Evolutionary conservation across 331 rosid species (phyloP).

Genomic region (Malus hybrid): DNA sequence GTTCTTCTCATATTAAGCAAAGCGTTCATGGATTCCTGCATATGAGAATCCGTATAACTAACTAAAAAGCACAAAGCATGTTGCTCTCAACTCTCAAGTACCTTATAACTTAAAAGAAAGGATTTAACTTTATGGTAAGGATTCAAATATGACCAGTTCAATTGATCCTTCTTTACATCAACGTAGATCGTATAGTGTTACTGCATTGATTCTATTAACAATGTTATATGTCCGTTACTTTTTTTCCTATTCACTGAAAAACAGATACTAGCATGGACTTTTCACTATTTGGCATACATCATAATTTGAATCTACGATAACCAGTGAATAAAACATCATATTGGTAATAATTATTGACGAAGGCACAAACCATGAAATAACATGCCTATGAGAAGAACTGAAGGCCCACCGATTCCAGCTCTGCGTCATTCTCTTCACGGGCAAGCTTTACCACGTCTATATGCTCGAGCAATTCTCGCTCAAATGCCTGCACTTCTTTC

Average conservation of each 20-base stretch:
- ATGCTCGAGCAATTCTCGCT: conserved; percentile 77
- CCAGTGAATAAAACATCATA: not conserved
- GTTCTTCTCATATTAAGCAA: conserved; percentile 67
- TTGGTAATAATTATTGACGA: not conserved
- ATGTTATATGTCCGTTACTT: not conserved
- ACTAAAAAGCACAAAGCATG: conserved; percentile 5
- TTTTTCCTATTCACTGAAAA: not conserved
- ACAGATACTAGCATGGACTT: not conserved
- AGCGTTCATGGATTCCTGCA: conserved; percentile 72
- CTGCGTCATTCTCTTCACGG: conserved; percentile 66
- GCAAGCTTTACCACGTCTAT: conserved; percentile 90
- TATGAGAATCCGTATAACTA: conserved; percentile 19
- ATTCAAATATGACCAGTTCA: not conserved
- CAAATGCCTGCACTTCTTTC: conserved; percentile 81
- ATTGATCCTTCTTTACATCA: not conserved
- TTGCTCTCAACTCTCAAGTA: not conserved
- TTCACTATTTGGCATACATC: not conserved
- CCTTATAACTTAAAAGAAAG: conserved; percentile 1
- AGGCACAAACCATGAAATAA: conserved; percentile 23
- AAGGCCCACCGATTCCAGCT: conserved; percentile 95
- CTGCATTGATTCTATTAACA: not conserved
- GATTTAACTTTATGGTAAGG: not conserved
- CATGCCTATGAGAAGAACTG: conserved; percentile 72
- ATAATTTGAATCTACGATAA: not conserved
- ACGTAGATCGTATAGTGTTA: not conserved